Evolutionary conservation across 768 basidiomycete genomes (phyloP).

Genomic region (Gautieria morchelliformis): DNA sequence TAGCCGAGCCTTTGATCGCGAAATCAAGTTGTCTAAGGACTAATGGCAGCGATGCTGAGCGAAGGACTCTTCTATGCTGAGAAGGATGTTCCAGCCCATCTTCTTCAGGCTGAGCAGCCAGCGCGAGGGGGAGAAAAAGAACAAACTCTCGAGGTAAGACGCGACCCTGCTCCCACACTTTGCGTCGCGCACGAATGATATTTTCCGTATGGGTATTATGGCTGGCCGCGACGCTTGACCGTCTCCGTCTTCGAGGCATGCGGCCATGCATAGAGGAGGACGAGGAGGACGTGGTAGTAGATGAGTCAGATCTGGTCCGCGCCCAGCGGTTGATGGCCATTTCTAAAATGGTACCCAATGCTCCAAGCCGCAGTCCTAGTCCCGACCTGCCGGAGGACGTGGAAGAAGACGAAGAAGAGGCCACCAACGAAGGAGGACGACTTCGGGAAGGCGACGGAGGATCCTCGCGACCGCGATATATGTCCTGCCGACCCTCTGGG

Average conservation of each 20-base stretch:
- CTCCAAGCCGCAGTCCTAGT: conserved; percentile 35
- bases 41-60: conserved; percentile 37
- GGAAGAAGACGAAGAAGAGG: conserved; percentile 21
- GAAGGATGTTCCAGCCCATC: conserved; percentile 4
- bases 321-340: conserved; percentile 68
- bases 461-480: conserved; percentile 57
- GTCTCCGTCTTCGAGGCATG: conserved; percentile 34
- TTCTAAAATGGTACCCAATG: conserved; percentile 55
- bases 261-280: conserved; percentile 23
- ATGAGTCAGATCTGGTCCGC: conserved; percentile 32
- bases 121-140: conserved; percentile 47
- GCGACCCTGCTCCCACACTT: conserved; percentile 52
- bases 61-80: conserved; percentile 23
- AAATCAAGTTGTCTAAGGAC: conserved; percentile 42
- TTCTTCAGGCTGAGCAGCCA: conserved; percentile 9
- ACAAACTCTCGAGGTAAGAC: conserved; percentile 54
- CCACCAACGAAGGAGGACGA: conserved; percentile 15
- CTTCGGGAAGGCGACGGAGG: conserved; percentile 20
- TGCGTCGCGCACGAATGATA: conserved; percentile 51
- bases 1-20: conserved; percentile 33
- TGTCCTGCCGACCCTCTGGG: conserved; percentile 30
- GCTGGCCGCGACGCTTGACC: conserved; percentile 37
- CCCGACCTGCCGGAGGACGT: conserved; percentile 32
- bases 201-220: conserved; percentile 46
- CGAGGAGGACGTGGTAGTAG: conserved; percentile 37